Conservation (phyloP, 441 rosid genomes). For the Pelargonium cotyledonis region DNA sequence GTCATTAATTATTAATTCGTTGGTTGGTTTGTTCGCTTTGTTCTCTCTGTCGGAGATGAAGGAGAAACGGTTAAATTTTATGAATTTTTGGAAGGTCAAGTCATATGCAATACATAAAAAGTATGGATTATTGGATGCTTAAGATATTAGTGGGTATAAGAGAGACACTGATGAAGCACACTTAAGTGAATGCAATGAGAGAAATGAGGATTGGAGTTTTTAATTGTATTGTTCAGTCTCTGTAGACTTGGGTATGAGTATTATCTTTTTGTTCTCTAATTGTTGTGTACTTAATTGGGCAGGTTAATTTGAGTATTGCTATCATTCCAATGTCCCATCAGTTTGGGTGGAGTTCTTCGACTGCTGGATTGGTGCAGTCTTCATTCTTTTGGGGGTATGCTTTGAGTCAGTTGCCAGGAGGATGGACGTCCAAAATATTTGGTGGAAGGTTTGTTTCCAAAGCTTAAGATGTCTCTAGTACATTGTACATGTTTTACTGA, state of each 20-base stretch:
- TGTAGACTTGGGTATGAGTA: background rate
- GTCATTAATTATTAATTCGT: background rate
- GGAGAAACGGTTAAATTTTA: background rate
- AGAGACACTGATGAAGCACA: no score
- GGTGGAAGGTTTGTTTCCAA: constrained; percentile 73
- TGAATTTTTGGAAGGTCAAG: background rate
- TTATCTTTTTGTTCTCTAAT: background rate
- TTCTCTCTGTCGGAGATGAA: background rate
- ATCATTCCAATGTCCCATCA: constrained; percentile 92
- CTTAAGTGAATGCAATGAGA: no score
- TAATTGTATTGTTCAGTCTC: background rate
- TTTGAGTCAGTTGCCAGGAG: constrained; percentile 86
- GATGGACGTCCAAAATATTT: constrained; percentile 83
- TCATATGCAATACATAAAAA: background rate
- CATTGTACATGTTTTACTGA: background rate
- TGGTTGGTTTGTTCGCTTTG: background rate
- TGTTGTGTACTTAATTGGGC: constrained; percentile 18
- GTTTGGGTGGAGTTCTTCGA: constrained; percentile 82
- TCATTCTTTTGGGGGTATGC: constrained; percentile 98
- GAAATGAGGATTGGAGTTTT: background rate
- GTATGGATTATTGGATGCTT: no score
- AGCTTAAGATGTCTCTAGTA: constrained; percentile 12
- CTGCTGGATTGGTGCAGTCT: constrained; percentile 85
- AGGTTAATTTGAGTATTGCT: constrained; percentile 92
- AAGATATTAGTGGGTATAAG: no score